These are phyloP conservation scores for Diaporthe ampelina DNA, from an alignment of 2,329 filamentous ascomycete genomes.

Conservation along the genomic window DNA sequence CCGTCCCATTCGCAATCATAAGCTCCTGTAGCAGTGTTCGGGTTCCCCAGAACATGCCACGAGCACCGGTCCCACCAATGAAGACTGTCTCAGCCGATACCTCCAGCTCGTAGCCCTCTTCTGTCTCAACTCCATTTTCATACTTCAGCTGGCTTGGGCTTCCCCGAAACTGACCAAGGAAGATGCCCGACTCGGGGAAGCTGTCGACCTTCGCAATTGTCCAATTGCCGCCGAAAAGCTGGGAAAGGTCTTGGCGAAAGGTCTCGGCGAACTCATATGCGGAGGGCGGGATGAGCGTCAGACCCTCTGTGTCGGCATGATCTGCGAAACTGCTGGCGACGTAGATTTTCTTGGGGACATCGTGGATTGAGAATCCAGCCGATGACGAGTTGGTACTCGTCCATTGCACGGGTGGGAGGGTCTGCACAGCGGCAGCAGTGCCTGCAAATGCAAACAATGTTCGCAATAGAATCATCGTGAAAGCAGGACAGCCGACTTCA, in stretches of 20 bases:
- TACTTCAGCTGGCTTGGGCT: constrained; percentile 2
- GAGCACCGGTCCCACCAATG: constrained; percentile 14
- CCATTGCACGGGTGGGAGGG: constrained; percentile 13
- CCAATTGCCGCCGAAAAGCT: constrained; percentile 9
- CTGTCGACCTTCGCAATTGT: constrained; percentile 3
- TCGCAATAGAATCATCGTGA: not conserved
- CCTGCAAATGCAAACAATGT: not conserved
- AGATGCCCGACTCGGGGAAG: constrained; percentile 13
- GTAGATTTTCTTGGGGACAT: constrained; percentile 6
- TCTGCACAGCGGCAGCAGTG: constrained; percentile 12
- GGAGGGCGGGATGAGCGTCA: constrained; percentile 16
- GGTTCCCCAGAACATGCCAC: constrained; percentile 29
- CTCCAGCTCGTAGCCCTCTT: constrained; percentile 18
- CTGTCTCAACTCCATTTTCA: constrained; percentile 14
- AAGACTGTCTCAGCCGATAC: constrained; percentile 20
- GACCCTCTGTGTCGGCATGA: constrained; percentile 5
- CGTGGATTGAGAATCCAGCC: constrained; percentile 2
- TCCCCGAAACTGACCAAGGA: not conserved
- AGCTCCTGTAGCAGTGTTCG: constrained; percentile 23
- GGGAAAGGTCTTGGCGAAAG: constrained; percentile 3
- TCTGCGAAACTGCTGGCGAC: not conserved
- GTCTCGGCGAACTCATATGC: constrained; percentile 16
- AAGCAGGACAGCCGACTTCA: not conserved
- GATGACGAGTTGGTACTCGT: constrained; percentile 1
- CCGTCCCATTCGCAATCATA: not conserved